Evolutionary conservation across 2,329 filamentous ascomycete species (phyloP), one percentile per base, ranked within the genome.

Genomic region (Alternaria triticimaculans): DNA sequence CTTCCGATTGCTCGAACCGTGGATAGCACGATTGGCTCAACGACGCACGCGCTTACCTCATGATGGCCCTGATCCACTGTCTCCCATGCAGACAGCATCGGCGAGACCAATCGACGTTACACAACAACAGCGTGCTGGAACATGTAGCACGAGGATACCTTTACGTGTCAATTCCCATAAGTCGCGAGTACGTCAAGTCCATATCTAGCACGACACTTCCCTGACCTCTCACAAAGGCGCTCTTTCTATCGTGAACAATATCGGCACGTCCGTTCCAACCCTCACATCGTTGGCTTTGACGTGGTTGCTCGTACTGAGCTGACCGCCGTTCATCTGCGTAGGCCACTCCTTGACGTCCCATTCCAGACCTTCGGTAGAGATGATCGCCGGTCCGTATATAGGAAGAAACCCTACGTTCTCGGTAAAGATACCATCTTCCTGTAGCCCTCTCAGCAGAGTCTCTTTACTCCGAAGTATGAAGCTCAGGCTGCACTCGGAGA

Each of bases 311-410:
- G 84, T 84, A 67, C 84, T 85, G 62, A 85, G 80, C 61, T 82
- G 80, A 3, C 79, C 78, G 15, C 83, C 83, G 37, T 41, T 41
- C 76, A 85, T 82, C 54, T 81, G 78, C 21, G 83, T 97, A 68
- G 87, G 82, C 94, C 95, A 97, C 64, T 93, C 84, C 63, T 85
- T 77, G 2, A 99, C 92, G 80, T 99, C 94, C 96, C 96, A 99
- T 77, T 97, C 90, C 20, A 98, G 83, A 0, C 96, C 96, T 14
- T 84, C 82, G 0, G 93, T 96, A 8, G 89, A 90, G 71, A 99
- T 93, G n/a, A 86, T 80, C 50, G 92, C 90, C 4, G 90, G 88
- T n/a, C 90, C 92, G 60, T 89, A 91, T 21, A 98, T 82, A 0
- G 96, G 96, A 43, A 99, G 84, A 66, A 99, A 92, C 10, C 96